Conservation (phyloP, 2,329 filamentous ascomycete genomes). For the Beauveria sp. region DNA sequence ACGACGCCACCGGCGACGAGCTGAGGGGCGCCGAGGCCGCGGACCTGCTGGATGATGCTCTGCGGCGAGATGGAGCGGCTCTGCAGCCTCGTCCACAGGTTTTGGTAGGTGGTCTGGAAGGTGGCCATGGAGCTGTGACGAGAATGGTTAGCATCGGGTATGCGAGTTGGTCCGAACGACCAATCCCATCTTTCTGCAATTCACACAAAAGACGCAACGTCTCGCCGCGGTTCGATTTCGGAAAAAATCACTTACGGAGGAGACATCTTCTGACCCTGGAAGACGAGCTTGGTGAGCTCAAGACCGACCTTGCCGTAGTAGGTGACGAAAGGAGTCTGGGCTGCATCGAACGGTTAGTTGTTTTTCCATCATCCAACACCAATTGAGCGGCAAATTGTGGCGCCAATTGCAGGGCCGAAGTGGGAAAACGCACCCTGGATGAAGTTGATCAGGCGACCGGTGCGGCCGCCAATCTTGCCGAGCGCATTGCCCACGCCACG, state of each 20-base stretch:
- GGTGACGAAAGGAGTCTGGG: constrained; percentile 73
- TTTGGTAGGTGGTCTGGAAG: constrained; percentile 82
- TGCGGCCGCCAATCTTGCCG: constrained; percentile 73
- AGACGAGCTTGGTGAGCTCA: constrained; percentile 82
- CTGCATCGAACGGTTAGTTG: constrained; percentile 36
- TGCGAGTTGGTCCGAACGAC: background rate
- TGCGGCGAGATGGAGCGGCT: constrained; percentile 55
- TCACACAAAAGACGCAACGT: background rate
- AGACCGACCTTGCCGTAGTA: constrained; percentile 89
- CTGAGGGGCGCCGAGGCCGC: constrained; percentile 65
- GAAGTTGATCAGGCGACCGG: constrained; percentile 68
- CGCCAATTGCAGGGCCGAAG: too few relatives aligned
- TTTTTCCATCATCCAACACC: background rate
- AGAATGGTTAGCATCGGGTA: background rate
- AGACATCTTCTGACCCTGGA: constrained; percentile 81
- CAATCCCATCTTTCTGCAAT: too few relatives aligned
- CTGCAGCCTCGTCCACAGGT: constrained; percentile 60
- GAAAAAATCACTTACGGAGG: constrained; percentile 68
- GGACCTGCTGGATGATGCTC: constrained; percentile 47
- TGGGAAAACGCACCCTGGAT: constrained; percentile 64
- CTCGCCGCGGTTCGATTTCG: background rate
- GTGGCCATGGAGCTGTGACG: constrained; percentile 60
- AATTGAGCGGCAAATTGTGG: background rate
- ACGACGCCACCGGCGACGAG: constrained; percentile 69
- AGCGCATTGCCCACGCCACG: constrained; percentile 59